phyloP scores from a whole-genome alignment of 2,329 filamentous ascomycete species.

The Tothia fuscella region DNA sequence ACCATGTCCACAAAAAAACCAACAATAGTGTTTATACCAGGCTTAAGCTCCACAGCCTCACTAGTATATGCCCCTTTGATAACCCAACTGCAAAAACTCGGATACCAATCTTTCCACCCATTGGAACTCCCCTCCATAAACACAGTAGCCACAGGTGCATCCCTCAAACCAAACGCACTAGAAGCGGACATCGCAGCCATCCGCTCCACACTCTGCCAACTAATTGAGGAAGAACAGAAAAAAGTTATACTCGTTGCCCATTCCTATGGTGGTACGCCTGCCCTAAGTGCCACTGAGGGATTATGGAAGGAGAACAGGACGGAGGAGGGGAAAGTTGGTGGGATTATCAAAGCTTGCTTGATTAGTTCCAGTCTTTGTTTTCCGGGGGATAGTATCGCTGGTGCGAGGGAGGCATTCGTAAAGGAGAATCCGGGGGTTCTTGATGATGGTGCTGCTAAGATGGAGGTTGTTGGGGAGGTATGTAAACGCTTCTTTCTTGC shows the following conservation, averaged over 20 bases:
- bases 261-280: conserved; percentile 1
- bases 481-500: background rate
- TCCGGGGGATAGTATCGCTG: background rate
- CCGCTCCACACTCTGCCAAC: background rate
- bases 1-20: no score
- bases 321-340: conserved; percentile 20
- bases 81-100: no score
- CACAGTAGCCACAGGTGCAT: background rate
- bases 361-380: background rate
- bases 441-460: background rate
- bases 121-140: background rate
- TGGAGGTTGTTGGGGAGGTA: background rate
- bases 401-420: background rate
- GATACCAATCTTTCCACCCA: no score
- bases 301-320: conserved; percentile 16
- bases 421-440: background rate
- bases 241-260: conserved; percentile 1
- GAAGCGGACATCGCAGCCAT: background rate
- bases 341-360: conserved; percentile 13
- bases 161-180: background rate
- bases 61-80: no score
- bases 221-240: background rate
- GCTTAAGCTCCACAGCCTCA: no score
- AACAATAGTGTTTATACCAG: no score
- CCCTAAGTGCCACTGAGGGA: background rate